A percentile compares a stretch with the other conserved stretches of the same genome.
Evolutionary conservation across 2,329 filamentous ascomycete species (phyloP).

Genomic region (Seiridium unicorne): DNA sequence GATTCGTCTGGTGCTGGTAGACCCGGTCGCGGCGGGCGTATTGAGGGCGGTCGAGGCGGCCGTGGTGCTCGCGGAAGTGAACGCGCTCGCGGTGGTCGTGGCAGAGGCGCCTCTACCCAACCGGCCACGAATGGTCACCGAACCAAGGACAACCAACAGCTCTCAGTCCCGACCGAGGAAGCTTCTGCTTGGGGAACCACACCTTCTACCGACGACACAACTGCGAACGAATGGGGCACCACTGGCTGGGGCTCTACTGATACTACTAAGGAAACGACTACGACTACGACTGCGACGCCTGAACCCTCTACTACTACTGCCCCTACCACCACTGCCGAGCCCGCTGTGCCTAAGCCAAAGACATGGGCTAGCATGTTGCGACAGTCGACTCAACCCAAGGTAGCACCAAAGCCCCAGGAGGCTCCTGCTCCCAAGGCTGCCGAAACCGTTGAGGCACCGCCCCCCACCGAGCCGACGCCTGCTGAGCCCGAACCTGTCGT

Average conservation of each 20-base stretch:
- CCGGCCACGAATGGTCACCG: slow-evolving; percentile 62
- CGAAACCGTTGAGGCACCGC: slow-evolving; percentile 44
- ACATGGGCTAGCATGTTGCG: slow-evolving; percentile 78
- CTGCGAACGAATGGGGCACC: slow-evolving; percentile 41
- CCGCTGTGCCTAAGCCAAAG: slow-evolving; percentile 44
- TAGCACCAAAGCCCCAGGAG: slow-evolving; percentile 47
- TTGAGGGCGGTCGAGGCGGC: slow-evolving; percentile 33
- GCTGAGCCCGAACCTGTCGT: slow-evolving; percentile 36
- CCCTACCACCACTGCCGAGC: slow-evolving; percentile 25
- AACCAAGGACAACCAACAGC: slow-evolving; percentile 51
- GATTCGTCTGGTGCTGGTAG: slow-evolving; percentile 46
- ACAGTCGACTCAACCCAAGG: slow-evolving; percentile 56
- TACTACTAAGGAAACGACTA: slow-evolving; percentile 24
- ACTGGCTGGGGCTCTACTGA: slow-evolving; percentile 31
- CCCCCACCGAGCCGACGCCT: slow-evolving; percentile 37
- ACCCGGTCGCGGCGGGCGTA: slow-evolving; percentile 59
- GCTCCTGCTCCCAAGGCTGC: slow-evolving; percentile 43
- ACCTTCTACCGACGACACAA: slow-evolving; percentile 36
- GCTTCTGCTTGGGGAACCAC: slow-evolving; percentile 60
- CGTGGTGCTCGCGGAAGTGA: slow-evolving; percentile 47
- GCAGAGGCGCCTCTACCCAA: slow-evolving; percentile 62
- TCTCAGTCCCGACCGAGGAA: slow-evolving; percentile 70
- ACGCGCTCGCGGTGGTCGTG: slow-evolving; percentile 60
- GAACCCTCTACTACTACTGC: slow-evolving; percentile 37
- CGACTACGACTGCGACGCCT: slow-evolving; percentile 29